These are phyloP conservation scores for Lathyrus tuberosus DNA, from an alignment of 306 rosid genomes.

Conservation along the genomic window DNA sequence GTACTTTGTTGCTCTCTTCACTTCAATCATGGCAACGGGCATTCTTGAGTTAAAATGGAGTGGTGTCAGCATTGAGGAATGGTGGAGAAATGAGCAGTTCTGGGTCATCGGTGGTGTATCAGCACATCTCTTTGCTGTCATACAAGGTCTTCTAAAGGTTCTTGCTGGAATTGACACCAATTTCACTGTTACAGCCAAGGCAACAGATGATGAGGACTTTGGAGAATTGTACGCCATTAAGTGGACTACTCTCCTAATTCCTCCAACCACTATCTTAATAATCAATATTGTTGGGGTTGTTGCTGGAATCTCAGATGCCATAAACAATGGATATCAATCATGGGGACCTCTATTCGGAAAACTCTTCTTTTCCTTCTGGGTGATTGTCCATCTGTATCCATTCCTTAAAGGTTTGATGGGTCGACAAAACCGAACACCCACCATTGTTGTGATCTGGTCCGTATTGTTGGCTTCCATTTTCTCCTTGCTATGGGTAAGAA, in stretches of 20 bases:
- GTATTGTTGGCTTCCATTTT: conserved; percentile 91
- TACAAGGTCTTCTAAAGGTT: conserved; percentile 91
- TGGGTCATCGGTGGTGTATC: conserved; percentile 99
- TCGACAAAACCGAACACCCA: conserved; percentile 92
- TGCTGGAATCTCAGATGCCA: conserved; percentile 95
- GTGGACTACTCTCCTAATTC: conserved; percentile 94
- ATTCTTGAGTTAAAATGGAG: conserved; percentile 97
- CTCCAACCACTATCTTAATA: conserved; percentile 89
- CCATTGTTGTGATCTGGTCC: conserved; percentile 95
- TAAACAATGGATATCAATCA: conserved; percentile 89
- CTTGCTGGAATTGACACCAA: conserved; percentile 89
- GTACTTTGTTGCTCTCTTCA: conserved; percentile 78
- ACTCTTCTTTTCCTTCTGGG: conserved; percentile 97
- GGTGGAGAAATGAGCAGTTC: conserved; percentile 99
- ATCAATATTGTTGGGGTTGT: conserved; percentile 94
- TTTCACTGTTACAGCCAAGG: conserved; percentile 90
- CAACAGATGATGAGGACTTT: conserved; percentile 90
- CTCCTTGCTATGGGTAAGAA: conserved; percentile 97
- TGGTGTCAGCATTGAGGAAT: conserved; percentile 96
- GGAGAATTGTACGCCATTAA: conserved; percentile 77
- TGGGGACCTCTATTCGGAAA: conserved; percentile 98
- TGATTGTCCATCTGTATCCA: conserved; percentile 91
- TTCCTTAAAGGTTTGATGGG: conserved; percentile 99
- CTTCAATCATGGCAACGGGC: conserved; percentile 85
- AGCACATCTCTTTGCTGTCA: conserved; percentile 85